Evolutionary conservation across 1,284 basidiomycete species (phyloP).

Genomic region (Sporisorium iseilematis-ciliati): DNA sequence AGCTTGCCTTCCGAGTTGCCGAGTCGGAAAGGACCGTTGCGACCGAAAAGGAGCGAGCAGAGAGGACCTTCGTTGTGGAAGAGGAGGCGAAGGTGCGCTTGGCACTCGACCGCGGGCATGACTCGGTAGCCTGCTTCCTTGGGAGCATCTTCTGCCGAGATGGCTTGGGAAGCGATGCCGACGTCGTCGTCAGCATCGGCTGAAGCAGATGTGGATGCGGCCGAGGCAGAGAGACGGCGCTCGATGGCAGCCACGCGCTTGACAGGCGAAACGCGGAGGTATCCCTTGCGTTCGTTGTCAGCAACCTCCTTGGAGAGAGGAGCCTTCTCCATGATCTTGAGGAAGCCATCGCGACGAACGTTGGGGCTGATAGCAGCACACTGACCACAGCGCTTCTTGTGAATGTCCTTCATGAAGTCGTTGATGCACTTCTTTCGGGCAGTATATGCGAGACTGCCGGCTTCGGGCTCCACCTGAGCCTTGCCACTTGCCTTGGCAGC

Average conservation of each 20-base stretch:
- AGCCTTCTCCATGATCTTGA: constrained; percentile 85
- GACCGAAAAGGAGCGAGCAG: constrained; percentile 88
- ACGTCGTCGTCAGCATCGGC: constrained; percentile 24
- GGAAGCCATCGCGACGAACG: constrained; percentile 91
- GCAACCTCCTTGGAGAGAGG: constrained; percentile 34
- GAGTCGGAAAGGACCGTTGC: constrained; percentile 83
- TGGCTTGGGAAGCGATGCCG: constrained; percentile 39
- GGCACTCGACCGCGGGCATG: constrained; percentile 89
- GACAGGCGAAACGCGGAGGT: constrained; percentile 47
- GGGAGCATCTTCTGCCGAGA: constrained; percentile 52
- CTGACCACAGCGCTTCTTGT: constrained; percentile 77
- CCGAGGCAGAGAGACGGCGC: constrained; percentile 24
- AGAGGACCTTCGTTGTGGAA: constrained; percentile 86
- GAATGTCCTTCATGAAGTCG: constrained; percentile 83
- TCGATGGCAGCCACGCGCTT: constrained; percentile 56
- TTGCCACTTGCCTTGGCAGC: constrained; percentile 54
- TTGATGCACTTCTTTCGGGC: constrained; percentile 84
- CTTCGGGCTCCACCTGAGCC: constrained; percentile 70
- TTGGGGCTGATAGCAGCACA: constrained; percentile 88
- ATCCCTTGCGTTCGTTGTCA: constrained; percentile 43
- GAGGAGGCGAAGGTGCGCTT: constrained; percentile 88
- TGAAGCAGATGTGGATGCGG: constrained; percentile 29
- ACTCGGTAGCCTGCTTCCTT: constrained; percentile 74
- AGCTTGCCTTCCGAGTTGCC: constrained; percentile 38
- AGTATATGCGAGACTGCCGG: constrained; percentile 84